Percentiles rank a stretch among this genome's conserved stretches.
phyloP scores from a whole-genome alignment of 257 asterid species.

The Penstemon eatonii region DNA sequence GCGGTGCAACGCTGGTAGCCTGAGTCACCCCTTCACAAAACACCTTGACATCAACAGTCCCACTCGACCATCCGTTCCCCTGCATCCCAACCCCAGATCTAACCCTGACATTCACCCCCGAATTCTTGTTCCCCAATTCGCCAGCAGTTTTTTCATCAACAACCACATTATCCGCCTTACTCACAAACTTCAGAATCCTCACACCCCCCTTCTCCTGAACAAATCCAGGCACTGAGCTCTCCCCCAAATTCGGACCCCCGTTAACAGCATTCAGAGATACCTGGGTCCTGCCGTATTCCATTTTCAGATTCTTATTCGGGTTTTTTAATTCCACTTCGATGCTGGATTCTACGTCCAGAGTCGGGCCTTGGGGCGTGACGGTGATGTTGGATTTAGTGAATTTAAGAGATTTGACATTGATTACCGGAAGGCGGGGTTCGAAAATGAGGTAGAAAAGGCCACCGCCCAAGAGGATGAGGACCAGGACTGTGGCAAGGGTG shows the following conservation, averaged over 20 bases:
- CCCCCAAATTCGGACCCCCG: constrained; percentile 35
- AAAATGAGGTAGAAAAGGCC: constrained; percentile 42
- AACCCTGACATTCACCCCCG: constrained; percentile 32
- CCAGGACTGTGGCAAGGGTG: constrained; percentile 6
- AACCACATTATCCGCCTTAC: constrained; percentile 13
- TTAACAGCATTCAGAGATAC: constrained; percentile 19
- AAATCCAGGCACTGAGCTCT: constrained; percentile 32
- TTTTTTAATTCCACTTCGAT: constrained; percentile 34
- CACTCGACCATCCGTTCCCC: constrained; percentile 30
- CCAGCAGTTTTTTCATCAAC: constrained; percentile 25
- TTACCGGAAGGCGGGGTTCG: constrained; percentile 48
- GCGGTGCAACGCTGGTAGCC: constrained; percentile 19
- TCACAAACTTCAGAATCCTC: constrained; percentile 27
- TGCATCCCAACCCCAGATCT: constrained; percentile 32
- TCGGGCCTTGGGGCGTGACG: constrained; percentile 27
- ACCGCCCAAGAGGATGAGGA: constrained; percentile 25
- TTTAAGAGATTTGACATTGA: constrained; percentile 35
- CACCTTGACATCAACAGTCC: constrained; percentile 28
- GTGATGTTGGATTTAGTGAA: constrained; percentile 35
- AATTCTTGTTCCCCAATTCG: constrained; percentile 27
- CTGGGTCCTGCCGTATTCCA: constrained; percentile 34
- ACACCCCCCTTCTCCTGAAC: constrained; percentile 26
- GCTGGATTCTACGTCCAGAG: constrained; percentile 30
- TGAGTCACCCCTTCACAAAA: constrained; percentile 31
- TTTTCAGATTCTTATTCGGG: constrained; percentile 36